Evolutionary conservation across 1,284 basidiomycete genomes (phyloP), one percentile per base, ranked within the genome.

Genomic region (Leccinum pachyderme): DNA sequence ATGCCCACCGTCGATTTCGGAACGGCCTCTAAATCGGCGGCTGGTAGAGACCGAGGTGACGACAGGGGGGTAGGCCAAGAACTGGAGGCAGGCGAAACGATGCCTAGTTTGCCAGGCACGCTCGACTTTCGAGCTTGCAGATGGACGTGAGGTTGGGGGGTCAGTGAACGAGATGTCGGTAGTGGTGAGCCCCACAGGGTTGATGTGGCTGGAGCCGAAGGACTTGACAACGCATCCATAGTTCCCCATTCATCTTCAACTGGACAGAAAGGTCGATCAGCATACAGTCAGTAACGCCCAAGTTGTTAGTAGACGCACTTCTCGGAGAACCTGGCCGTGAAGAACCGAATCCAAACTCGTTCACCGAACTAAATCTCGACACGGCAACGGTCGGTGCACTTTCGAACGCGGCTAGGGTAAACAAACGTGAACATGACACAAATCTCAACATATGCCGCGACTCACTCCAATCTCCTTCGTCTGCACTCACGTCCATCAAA

Each of bases 391-490:
- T 54, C 5, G 80, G 83, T 0, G 89, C 89, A 54, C 80, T 84
- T 72, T 93, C 91, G 60, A 95, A 95, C n/a, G 88, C 89, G 63
- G 84, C 91, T 93, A 51, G 15, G 47, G 45, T 39, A 25, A 33
- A 43, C 25, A 57, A 46, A 18, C 25, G 48, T 28, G 31, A 56
- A 50, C 8, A 44, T 24, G 13, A 12, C 7, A 11, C 29, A 24
- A 35, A 8, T 15, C 12, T 11, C 6, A 9, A 37, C 9, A 31
- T 37, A 29, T 46, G 35, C 29, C 8, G 31, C 9, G 31, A 77
- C 81, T 67, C 66, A 91, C 92, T 89, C 95, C 95, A 97, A 69
- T 97, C 95, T 65, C 88, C 94, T 32, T 86, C 81, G 63, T 97
- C 93, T 1, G 90, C 93, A 67, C 94, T 87, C 8, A 97, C 85